Conservation (phyloP, 805 yeast genomes). For the Metschnikowia gelsemii region DNA sequence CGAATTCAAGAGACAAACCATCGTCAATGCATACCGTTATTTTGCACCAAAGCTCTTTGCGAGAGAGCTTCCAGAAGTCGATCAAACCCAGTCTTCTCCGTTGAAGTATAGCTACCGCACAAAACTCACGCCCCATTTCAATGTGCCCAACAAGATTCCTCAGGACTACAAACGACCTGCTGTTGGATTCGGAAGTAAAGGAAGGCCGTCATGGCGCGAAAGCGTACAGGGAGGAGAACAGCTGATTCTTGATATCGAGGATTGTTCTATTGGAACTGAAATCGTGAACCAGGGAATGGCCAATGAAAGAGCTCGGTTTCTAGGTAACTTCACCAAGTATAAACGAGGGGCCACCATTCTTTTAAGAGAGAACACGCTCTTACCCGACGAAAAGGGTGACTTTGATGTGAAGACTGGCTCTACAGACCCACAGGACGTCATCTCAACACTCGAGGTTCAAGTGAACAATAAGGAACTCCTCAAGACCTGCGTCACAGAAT, state of each 20-base stretch:
- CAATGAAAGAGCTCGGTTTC: slow-evolving; percentile 62
- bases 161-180: slow-evolving; percentile 52
- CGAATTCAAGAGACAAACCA: slow-evolving; percentile 66
- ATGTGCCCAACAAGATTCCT: slow-evolving; percentile 58
- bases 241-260: slow-evolving; percentile 84
- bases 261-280: slow-evolving; percentile 84
- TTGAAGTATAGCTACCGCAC: slow-evolving; percentile 77
- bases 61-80: slow-evolving; percentile 57
- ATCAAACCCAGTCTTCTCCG: slow-evolving; percentile 74
- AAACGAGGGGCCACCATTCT: slow-evolving; percentile 86
- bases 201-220: slow-evolving; percentile 68
- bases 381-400: slow-evolving; percentile 28
- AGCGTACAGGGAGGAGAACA: slow-evolving; percentile 55
- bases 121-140: slow-evolving; percentile 94
- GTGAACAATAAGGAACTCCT: slow-evolving; percentile 33
- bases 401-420: slow-evolving; percentile 44
- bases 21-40: slow-evolving; percentile 75
- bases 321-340: slow-evolving; percentile 44
- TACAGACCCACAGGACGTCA: slow-evolving; percentile 32
- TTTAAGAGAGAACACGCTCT: slow-evolving; percentile 71
- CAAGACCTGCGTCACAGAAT: slow-evolving; percentile 75
- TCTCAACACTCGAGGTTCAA: slow-evolving; percentile 27
- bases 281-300: slow-evolving; percentile 72
- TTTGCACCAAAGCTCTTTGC: slow-evolving; percentile 59
- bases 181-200: slow-evolving; percentile 87